Evolutionary conservation across 352 stramenopile species (phyloP), one percentile per base, ranked within the genome.

Genomic region (Phytophthora citricola): DNA sequence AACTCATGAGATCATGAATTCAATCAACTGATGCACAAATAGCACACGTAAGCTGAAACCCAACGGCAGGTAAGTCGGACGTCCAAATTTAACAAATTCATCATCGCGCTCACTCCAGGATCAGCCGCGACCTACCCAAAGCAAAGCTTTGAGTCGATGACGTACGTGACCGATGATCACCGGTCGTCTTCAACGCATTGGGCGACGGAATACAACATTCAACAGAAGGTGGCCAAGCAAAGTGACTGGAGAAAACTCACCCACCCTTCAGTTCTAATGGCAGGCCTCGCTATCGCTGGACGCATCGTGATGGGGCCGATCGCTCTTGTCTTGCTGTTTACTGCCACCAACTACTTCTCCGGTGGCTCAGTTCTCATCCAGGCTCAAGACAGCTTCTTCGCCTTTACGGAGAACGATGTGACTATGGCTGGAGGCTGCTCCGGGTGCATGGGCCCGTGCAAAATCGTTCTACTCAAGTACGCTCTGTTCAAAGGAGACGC

Each of bases 401-500:
- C 52, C 2, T 69, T 63, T 20, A 69, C 53, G 5, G 60, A 63
- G 34, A 48, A 54, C 6, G 60, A 69, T 34, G 44, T 58, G 44
- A 41, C 53, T 0, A 57, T 69, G 34, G 29, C 51, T 6, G 50
- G 60, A 3, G 60, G 60, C 5, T 69, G 60, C 22, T 46, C 52
- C 2, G 52, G 14, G 1, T 68, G 59, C 26, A 55, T 62, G 32
- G 53, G 43, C 20, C 44, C 51, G 4, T 69, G 60, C 46, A 62
- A 63, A 40, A 69, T 63, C n/a, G 43, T 44, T 9, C 29, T 69
- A 20, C 51, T 69, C 34, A 69, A 69, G 60, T 69, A 63, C 45
- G 20, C 40, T 7, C 26, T 60, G 20, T 71, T 71, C 48, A 56
- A 63, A 17, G 32, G 47, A 12, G 59, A 31, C 2, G 50, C 40